These are phyloP conservation scores for Podosphaera xanthii DNA, from an alignment of 2,329 filamentous ascomycete species.

Conservation along the genomic window DNA sequence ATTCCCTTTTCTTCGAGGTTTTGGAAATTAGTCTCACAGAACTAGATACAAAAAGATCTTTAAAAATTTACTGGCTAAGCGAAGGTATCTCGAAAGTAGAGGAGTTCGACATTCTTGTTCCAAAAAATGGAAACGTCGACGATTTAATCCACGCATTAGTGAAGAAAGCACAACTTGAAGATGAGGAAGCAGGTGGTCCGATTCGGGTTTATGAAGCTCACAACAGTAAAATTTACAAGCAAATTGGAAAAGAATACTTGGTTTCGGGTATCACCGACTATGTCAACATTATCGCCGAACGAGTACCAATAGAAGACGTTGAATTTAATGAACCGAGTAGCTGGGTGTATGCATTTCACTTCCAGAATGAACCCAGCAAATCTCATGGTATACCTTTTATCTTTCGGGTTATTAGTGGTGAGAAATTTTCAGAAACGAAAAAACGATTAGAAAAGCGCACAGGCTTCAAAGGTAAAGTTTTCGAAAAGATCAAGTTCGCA, in stretches of 20 bases:
- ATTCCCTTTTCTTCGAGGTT: slow-evolving; percentile 78
- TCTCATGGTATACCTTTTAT: slow-evolving; percentile 78
- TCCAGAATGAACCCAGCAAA: slow-evolving; percentile 70
- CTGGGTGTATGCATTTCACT: slow-evolving; percentile 69
- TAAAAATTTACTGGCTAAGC: slow-evolving; percentile 65
- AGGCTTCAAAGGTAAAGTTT: slow-evolving; percentile 89
- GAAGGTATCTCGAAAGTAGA: slow-evolving; percentile 86
- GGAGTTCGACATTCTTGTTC: slow-evolving; percentile 58
- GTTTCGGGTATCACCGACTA: slow-evolving; percentile 78
- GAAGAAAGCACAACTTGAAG: slow-evolving; percentile 58
- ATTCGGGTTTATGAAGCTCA: slow-evolving; percentile 69
- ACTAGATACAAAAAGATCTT: slow-evolving; percentile 71
- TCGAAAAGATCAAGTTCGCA: slow-evolving; percentile 96
- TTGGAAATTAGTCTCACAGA: slow-evolving; percentile 87
- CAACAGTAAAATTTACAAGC: slow-evolving; percentile 62
- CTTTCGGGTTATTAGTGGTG: slow-evolving; percentile 64
- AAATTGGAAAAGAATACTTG: slow-evolving; percentile 43
- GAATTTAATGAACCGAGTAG: slow-evolving; percentile 23
- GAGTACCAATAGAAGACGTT: slow-evolving; percentile 42
- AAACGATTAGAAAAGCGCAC: slow-evolving; percentile 83
- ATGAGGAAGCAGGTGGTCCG: slow-evolving; percentile 44
- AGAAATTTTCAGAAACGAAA: slow-evolving; percentile 77
- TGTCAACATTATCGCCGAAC: slow-evolving; percentile 58
- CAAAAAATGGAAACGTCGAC: slow-evolving; percentile 59
- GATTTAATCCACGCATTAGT: slow-evolving; percentile 57